Conservation (phyloP, 768 basidiomycete genomes). For the Rhizopogon salebrosus region DNA sequence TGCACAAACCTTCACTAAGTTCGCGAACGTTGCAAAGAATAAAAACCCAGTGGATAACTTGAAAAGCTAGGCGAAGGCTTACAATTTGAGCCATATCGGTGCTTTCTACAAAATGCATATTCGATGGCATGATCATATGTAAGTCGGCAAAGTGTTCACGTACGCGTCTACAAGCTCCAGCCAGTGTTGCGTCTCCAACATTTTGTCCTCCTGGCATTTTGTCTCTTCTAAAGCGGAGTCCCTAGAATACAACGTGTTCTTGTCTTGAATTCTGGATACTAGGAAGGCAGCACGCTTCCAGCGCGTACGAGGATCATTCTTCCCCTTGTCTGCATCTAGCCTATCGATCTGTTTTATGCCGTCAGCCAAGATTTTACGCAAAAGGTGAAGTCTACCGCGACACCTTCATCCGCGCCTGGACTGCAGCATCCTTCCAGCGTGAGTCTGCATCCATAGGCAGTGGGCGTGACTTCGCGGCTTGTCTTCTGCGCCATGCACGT, state of each 20-base stretch:
- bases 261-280: slow-evolving; percentile 37
- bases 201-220: slow-evolving; percentile 28
- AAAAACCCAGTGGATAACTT: not conserved
- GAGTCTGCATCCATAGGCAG: slow-evolving; percentile 8
- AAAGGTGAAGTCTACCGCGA: not conserved
- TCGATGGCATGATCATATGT: not conserved
- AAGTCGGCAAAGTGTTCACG: slow-evolving; percentile 9
- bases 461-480: slow-evolving; percentile 8
- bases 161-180: slow-evolving; percentile 57
- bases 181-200: slow-evolving; percentile 58
- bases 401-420: slow-evolving; percentile 34
- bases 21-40: not conserved
- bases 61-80: slow-evolving; percentile 7
- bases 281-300: slow-evolving; percentile 46
- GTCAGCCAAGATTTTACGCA: not conserved
- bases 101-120: slow-evolving; percentile 34
- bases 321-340: slow-evolving; percentile 38
- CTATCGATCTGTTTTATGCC: slow-evolving; percentile 31
- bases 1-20: slow-evolving; percentile 38
- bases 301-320: slow-evolving; percentile 38
- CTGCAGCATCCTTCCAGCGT: slow-evolving; percentile 30
- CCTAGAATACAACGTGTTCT: slow-evolving; percentile 28
- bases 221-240: slow-evolving; percentile 4
- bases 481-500: slow-evolving; percentile 31
- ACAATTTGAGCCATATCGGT: slow-evolving; percentile 61